phyloP scores from a whole-genome alignment of 331 rosid species.

The Ulmus americana region DNA sequence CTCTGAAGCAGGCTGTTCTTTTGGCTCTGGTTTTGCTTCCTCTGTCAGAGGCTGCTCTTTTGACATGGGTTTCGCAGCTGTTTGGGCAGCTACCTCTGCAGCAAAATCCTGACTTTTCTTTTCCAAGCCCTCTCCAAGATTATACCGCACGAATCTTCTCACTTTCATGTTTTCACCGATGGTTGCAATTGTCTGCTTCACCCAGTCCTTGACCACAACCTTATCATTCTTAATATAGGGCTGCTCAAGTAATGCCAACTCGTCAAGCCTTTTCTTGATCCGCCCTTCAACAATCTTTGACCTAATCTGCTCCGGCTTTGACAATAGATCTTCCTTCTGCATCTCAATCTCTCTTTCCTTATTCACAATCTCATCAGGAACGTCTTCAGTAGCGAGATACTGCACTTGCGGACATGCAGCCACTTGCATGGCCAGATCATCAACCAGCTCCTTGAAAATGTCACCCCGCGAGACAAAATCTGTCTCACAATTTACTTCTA shows the following conservation, averaged over 20 bases:
- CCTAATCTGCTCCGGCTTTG: conserved; percentile 88
- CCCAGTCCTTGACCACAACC: conserved; percentile 64
- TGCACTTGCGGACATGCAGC: conserved; percentile 92
- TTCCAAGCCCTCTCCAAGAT: conserved; percentile 92
- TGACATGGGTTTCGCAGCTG: conserved; percentile 51
- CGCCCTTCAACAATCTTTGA: conserved; percentile 80
- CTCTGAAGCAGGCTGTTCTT: conserved; percentile 49
- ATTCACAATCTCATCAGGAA: conserved; percentile 57
- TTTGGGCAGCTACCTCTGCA: conserved; percentile 97
- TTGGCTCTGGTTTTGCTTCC: conserved; percentile 47
- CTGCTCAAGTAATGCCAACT: conserved; percentile 84
- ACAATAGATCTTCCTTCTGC: conserved; percentile 89
- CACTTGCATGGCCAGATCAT: conserved; percentile 91
- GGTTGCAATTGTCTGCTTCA: conserved; percentile 87
- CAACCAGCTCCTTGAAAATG: conserved; percentile 81
- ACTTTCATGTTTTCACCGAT: conserved; percentile 88
- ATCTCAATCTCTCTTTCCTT: conserved; percentile 82
- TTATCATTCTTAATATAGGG: conserved; percentile 85
- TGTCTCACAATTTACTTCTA: conserved; percentile 89
- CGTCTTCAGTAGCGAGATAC: conserved; percentile 66
- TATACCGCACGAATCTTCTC: conserved; percentile 75
- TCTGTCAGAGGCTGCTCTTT: conserved; percentile 48
- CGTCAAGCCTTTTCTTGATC: conserved; percentile 81
- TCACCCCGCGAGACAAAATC: conserved; percentile 91
- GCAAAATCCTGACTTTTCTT: conserved; percentile 94